Evolutionary conservation across 495 filamentous ascomycete genomes (phyloP), one percentile per base, ranked within the genome.

Genomic region (Penicillium pancosmium): DNA sequence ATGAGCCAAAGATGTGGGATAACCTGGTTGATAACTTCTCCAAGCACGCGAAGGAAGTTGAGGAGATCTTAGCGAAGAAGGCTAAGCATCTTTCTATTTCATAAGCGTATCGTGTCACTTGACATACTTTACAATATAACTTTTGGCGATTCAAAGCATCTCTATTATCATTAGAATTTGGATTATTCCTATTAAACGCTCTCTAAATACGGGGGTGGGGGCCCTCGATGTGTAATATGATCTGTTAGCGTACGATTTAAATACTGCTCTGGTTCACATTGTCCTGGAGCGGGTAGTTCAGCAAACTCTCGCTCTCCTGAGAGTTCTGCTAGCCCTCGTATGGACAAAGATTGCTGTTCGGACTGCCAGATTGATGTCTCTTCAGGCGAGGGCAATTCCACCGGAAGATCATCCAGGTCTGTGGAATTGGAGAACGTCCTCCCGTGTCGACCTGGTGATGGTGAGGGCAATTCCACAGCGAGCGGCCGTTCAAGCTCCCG

Each of bases 1-100:
- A 84, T 67, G 79, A 83, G 62, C 80, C 80, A 2, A 78, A 75
- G 66, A 82, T 82, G 80, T 83, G 80, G 79, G 80, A 83, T 71
- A 75, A 66, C 55, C 61, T 82, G 13, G 80, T 83, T 7, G 80
- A 81, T 60, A 76, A 82, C 51, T 82, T 82, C 54, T 74, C 71
- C 10, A 56, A 60, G 38, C 70, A 81, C 59, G 68, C 67, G 5
- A 65, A 75, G 43, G 77, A 82, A 59, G 68, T 82, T 6, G 75
- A 82, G 57, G 73, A 70, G 61, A 67, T 81, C 46, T 51, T 79
- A 59, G 68, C 66, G 0, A 61, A 55, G 51, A 59, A 61, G 43
- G 50, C 51, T 21, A 67, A 65, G 56, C 50, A 35, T 12, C 33
- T 62, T 15, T 33, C 64, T 52, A 34, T 69, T 38, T 56, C 33